A percentile compares a stretch with the other conserved stretches of the same genome.
Evolutionary conservation across 108 stramenopile species (phyloP).

Genomic region (Nitzschia palea): DNA sequence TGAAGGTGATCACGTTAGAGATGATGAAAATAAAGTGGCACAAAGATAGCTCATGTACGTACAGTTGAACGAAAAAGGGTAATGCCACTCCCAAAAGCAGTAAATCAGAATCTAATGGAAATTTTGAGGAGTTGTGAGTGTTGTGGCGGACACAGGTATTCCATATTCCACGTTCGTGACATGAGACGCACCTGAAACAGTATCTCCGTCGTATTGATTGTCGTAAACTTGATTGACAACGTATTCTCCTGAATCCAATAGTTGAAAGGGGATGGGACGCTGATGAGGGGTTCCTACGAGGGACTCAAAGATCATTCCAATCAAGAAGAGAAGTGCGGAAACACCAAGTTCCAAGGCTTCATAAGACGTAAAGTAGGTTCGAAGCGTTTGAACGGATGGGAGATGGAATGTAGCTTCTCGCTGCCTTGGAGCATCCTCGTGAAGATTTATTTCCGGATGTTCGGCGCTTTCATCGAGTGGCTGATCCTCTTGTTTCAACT

Average conservation of each 20-base stretch:
- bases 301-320: constrained; percentile 13
- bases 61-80: constrained; percentile 1
- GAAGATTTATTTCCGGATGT: too few species aligned
- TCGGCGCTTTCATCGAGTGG: not conserved
- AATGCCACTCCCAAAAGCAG: too few species aligned
- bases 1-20: too few species aligned
- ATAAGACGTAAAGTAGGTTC: not conserved
- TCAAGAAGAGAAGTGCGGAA: not conserved
- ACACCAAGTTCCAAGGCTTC: constrained; percentile 5
- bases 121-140: too few species aligned
- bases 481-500: not conserved
- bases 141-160: too few species aligned
- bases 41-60: not conserved
- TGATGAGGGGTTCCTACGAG: not conserved
- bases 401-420: too few species aligned
- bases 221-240: constrained; percentile 23
- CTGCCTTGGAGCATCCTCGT: not conserved
- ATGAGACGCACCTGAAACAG: constrained; percentile 18
- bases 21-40: too few species aligned
- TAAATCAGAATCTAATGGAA: too few species aligned
- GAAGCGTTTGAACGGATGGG: too few species aligned
- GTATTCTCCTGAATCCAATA: constrained; percentile 20
- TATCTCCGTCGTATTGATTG: constrained; percentile 36
- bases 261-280: constrained; percentile 9
- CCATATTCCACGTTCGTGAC: too few species aligned